Percentiles rank a stretch among this genome's conserved stretches.
These are phyloP conservation scores for Balansia obtecta DNA, from an alignment of 2,329 filamentous ascomycete genomes.

Conservation along the genomic window DNA sequence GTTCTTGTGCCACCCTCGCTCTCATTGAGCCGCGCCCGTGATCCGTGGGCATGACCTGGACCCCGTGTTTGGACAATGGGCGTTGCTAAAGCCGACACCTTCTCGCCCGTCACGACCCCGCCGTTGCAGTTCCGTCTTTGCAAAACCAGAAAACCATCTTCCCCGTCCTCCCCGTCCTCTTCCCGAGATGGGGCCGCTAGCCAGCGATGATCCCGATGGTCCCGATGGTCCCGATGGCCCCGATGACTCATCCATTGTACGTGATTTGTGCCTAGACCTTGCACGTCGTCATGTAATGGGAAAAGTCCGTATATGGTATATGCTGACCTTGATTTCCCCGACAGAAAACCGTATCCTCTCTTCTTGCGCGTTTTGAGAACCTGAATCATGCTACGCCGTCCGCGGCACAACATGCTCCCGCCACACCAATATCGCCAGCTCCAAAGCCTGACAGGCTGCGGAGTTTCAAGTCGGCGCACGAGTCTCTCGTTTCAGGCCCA, in stretches of 20 bases:
- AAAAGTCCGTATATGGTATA: too few species aligned
- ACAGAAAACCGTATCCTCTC: conserved; percentile 70
- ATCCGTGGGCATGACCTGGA: conserved; percentile 6
- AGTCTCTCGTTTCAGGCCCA: conserved; percentile 11
- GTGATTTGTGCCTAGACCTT: conserved; percentile 15
- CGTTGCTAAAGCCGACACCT: conserved; percentile 4
- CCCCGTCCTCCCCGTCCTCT: too few species aligned
- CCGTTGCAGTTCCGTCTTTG: not conserved
- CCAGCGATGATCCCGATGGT: conserved; percentile 53
- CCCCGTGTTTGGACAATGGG: conserved; percentile 6
- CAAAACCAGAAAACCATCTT: conserved; percentile 15
- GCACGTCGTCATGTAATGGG: not conserved
- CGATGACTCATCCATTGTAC: conserved; percentile 65
- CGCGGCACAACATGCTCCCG: conserved; percentile 12
- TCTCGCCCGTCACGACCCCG: conserved; percentile 2
- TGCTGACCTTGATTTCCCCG: not conserved
- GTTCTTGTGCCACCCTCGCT: too few species aligned
- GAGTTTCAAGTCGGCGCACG: conserved; percentile 27
- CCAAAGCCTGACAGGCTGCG: conserved; percentile 31
- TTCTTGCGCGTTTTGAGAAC: conserved; percentile 72
- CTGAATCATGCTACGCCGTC: conserved; percentile 28
- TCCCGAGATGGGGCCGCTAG: conserved; percentile 18
- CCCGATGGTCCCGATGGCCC: conserved; percentile 38
- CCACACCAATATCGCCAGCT: conserved; percentile 24
- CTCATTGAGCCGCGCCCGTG: not conserved